Evolutionary conservation across 176 grass and related monocot genomes (phyloP).

Genomic region (Oryza meridionalis): DNA sequence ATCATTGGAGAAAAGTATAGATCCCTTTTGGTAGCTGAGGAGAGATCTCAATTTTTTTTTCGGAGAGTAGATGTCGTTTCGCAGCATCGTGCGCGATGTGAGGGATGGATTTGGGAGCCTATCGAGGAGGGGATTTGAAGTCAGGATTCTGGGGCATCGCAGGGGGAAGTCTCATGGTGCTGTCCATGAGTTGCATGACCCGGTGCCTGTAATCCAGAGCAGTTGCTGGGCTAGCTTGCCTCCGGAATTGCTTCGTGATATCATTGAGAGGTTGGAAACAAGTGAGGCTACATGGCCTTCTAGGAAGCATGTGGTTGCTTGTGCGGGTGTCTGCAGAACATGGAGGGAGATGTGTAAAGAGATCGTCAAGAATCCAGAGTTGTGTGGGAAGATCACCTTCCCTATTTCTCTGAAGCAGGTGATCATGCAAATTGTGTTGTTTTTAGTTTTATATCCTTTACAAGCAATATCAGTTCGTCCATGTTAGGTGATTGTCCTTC

Average conservation of each 20-base stretch:
- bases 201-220: constrained; percentile 49
- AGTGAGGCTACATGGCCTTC: constrained; percentile 71
- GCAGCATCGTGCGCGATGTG: constrained; percentile 60
- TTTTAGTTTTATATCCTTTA: neutral
- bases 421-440: constrained; percentile 15
- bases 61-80: constrained; percentile 64
- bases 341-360: constrained; percentile 83
- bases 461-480: constrained; percentile 2
- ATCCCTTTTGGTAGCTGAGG: neutral
- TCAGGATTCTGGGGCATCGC: constrained; percentile 44
- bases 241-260: constrained; percentile 68
- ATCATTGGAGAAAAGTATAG: neutral
- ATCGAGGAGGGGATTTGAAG: constrained; percentile 63
- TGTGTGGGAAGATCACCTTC: constrained; percentile 74
- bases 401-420: constrained; percentile 74
- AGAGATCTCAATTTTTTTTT: constrained; percentile 18
- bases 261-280: constrained; percentile 69
- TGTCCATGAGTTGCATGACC: constrained; percentile 70
- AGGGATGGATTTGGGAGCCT: constrained; percentile 68
- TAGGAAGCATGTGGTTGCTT: constrained; percentile 69
- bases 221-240: constrained; percentile 70
- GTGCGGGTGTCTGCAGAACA: constrained; percentile 68
- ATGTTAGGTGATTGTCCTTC: neutral
- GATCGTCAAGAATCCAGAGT: constrained; percentile 58
- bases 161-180: constrained; percentile 67